These are phyloP conservation scores for Chara braunii DNA, from an alignment of 139 green algal genomes.

Conservation along the genomic window DNA sequence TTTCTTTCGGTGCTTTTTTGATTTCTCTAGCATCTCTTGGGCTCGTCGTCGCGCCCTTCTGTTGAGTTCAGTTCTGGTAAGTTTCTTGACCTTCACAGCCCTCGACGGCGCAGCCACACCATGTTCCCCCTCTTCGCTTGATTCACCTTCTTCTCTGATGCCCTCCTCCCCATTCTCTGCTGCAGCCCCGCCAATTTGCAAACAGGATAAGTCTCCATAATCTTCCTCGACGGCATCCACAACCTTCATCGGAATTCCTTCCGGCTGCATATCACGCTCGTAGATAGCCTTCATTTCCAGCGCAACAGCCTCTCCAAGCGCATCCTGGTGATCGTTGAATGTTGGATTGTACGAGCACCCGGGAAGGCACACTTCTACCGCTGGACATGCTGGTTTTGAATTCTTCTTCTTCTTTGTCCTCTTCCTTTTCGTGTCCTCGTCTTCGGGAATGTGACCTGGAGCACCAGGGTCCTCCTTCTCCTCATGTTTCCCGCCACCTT, in stretches of 20 bases:
- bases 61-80: constrained; percentile 22
- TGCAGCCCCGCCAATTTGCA: no score
- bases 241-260: no score
- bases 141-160: background rate
- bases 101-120: constrained; percentile 8
- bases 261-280: constrained; percentile 15
- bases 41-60: constrained; percentile 1
- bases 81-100: constrained; percentile 13
- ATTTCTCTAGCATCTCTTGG: background rate
- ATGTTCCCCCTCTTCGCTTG: background rate
- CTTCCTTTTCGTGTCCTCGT: no score
- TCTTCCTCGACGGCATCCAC: background rate
- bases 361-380: constrained; percentile 61
- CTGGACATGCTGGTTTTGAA: constrained; percentile 2
- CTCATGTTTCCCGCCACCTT: no score
- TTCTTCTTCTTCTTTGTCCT: no score
- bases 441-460: no score
- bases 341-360: constrained; percentile 81
- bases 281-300: constrained; percentile 57
- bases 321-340: constrained; percentile 56
- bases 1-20: constrained; percentile 17
- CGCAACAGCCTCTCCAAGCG: constrained; percentile 66
- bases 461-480: no score
- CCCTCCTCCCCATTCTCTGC: constrained; percentile 11
- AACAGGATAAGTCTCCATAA: no score